Evolutionary conservation across 306 rosid genomes (phyloP).

Genomic region (Mucuna pruriens): DNA sequence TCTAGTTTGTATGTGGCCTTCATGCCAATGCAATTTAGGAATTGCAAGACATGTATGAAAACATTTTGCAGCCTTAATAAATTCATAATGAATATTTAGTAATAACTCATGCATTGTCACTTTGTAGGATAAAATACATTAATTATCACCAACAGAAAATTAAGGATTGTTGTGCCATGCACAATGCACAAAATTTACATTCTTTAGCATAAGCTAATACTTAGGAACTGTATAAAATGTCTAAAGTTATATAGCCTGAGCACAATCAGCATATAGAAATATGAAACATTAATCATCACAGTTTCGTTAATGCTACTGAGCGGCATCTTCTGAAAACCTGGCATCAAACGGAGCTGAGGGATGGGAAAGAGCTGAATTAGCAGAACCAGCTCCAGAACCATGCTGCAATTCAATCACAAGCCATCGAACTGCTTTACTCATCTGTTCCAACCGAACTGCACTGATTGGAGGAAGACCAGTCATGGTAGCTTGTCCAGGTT

Average conservation of each 20-base stretch:
- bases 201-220: neutral
- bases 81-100: neutral
- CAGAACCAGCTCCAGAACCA: slow-evolving; percentile 64
- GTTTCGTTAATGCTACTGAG: slow-evolving; percentile 52
- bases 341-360: slow-evolving; percentile 75
- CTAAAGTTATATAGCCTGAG: neutral
- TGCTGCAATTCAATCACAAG: slow-evolving; percentile 79
- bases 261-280: neutral
- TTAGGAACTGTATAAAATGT: neutral
- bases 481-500: slow-evolving; percentile 53
- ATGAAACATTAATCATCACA: neutral
- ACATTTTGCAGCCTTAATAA: neutral
- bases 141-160: slow-evolving; percentile 7
- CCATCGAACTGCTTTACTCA: slow-evolving; percentile 86
- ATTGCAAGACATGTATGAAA: neutral
- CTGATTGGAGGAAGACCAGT: slow-evolving; percentile 72
- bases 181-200: slow-evolving; percentile 27
- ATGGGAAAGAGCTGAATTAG: slow-evolving; percentile 63
- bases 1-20: neutral
- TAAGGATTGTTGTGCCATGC: neutral
- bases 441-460: slow-evolving; percentile 79
- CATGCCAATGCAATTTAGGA: neutral
- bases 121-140: neutral
- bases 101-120: neutral
- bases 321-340: slow-evolving; percentile 69